Base-by-base conservation (phyloP, 805 yeast species). In the Candida lessepsii region DNA sequence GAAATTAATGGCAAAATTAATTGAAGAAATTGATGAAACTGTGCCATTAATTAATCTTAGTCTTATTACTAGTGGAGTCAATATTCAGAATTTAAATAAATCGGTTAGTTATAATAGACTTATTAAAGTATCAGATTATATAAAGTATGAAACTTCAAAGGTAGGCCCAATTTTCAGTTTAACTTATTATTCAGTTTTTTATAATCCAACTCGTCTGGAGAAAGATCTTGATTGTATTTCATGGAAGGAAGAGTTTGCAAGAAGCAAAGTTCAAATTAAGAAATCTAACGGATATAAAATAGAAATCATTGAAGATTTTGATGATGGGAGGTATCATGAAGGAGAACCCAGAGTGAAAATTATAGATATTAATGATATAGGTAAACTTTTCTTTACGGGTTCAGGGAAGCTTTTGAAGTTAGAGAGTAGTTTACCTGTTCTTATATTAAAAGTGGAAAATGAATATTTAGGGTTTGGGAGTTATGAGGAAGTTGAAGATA, bases 261-360 rank as follows among this genome's bases (percentile, higher is more conserved):
- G 78, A 40, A 75, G 83, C 24, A 52, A 57, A 39, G 75, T 78
- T 0, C 60, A 58, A 25, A 49, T 84, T 5, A 40, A 42, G 9
- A 45, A 36, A 11, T 36, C 18, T 11, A 33, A 41, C 5, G 38
- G 52, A 9, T 83, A 81, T 53, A 58, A 53, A 4, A 42, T 85
- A 13, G 58, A 53, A 8, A 65, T 85, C 2, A 53, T 52, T 4
- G 90, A 86, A 49, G 74, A 72, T 50, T 78, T 82, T 35, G 69
- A 83, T 49, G 95, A 85, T 58, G 86, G 75, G 0, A 61, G 91
- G 40, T 85, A 82, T 52, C 95, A 85, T 53, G 86, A 84, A 10
- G 67, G 62, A 4, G 75, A 65, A 11, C 73, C 76, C 0, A 57
- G 60, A 19, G 40, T 42, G 1, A 55, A 67, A 11, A 40, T 42